These are phyloP conservation scores for Syzygium aromaticum DNA, from an alignment of 345 rosid species.

Conservation along the genomic window DNA sequence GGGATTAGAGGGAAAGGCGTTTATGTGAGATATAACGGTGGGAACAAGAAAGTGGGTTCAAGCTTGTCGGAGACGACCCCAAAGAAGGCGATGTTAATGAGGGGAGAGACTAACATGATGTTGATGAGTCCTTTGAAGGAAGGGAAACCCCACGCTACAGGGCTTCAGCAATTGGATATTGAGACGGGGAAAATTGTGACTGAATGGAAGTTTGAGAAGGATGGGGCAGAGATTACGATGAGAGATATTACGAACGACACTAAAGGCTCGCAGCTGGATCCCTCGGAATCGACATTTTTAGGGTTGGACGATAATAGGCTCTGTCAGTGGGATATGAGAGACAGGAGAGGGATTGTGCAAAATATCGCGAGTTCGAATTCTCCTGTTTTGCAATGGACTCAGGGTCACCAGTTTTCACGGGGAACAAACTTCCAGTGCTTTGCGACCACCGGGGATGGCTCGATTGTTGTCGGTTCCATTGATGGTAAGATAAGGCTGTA, in stretches of 20 bases:
- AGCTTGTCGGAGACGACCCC: constrained; percentile 37
- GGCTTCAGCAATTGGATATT: constrained; percentile 78
- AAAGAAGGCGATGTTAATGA: constrained; percentile 82
- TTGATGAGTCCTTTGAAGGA: constrained; percentile 78
- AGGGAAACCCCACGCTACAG: constrained; percentile 60
- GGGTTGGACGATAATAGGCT: constrained; percentile 91
- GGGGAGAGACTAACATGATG: constrained; percentile 96
- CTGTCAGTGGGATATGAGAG: constrained; percentile 99
- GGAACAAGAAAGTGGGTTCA: constrained; percentile 19
- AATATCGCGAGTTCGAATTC: constrained; percentile 41
- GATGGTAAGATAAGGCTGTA: constrained; percentile 95
- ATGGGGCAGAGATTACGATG: constrained; percentile 79
- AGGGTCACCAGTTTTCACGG: constrained; percentile 91
- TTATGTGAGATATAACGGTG: constrained; percentile 48
- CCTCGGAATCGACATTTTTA: constrained; percentile 82
- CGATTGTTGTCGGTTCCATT: constrained; percentile 78
- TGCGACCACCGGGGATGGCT: constrained; percentile 89
- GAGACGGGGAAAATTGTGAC: constrained; percentile 84
- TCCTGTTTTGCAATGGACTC: constrained; percentile 79
- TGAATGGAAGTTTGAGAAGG: constrained; percentile 89
- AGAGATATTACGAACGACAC: constrained; percentile 80
- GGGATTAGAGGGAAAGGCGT: constrained; percentile 86
- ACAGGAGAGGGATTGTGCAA: constrained; percentile 74
- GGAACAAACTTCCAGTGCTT: constrained; percentile 97
- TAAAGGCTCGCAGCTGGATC: constrained; percentile 87